Base-by-base conservation (phyloP, 768 basidiomycete species). In the Kwoniella mangroviensis region DNA sequence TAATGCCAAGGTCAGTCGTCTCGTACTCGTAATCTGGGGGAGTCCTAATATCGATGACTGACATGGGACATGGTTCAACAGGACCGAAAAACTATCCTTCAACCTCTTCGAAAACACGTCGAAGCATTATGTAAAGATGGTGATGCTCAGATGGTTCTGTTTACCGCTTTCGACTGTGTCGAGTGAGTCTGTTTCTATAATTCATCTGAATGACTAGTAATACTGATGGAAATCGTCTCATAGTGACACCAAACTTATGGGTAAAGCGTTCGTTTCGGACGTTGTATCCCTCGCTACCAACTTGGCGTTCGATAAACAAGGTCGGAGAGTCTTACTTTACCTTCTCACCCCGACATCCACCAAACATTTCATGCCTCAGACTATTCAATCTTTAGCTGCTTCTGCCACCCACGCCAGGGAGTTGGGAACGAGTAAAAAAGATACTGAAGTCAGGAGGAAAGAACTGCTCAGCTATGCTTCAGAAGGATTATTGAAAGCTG, bases 71-170 rank as follows among this genome's bases (percentile, higher is more conserved):
- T 41, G 21, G 12, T 63, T 58, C 60, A 41, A 11, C 66, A 91
- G 91, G 94, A 97, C 81, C 88, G 94, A 65, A 98, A 97, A 87
- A 90, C 90, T 72, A 92, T 95, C 62, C 85, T 96, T 64, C 95
- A 95, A 85, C 87, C 88, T 5, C 86, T 98, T 61, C 94, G 94
- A 75, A 93, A 93, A 1, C 93, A 97, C 75, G 86, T 95, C 26
- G 90, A 91, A 79, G 89, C 91, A 2, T 93, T 97, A 88, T 92
- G 91, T 75, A 86, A 87, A 52, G 92, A 94, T 74, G 92, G 93
- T 55, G 93, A 97, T 72, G 94, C 94, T 0, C 93, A 95, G 75
- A 85, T 92, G 24, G 92, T 95, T 1, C 83, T 97, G 3, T 96
- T 95, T 84, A 93, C 93, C 0, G 92, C 92, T 6, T 86, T 96